Evolutionary conservation across 805 yeast species (phyloP).

Genomic region (Yarrowia alimentaria): DNA sequence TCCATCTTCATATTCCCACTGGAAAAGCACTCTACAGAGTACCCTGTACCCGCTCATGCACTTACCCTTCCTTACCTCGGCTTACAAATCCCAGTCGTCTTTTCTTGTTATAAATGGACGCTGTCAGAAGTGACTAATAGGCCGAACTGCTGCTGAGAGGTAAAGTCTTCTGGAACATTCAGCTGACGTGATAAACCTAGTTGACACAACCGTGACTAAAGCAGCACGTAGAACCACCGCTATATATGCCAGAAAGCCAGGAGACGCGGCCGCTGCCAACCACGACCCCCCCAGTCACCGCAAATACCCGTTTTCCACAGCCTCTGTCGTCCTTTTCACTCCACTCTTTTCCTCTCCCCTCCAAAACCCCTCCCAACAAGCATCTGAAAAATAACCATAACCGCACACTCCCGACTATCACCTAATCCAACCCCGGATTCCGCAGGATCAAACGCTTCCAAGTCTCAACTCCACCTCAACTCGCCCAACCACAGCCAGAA

Average conservation of each 20-base stretch:
- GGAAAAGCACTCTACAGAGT: too few species aligned
- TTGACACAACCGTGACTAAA: conserved; percentile 1
- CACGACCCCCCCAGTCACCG: too few species aligned
- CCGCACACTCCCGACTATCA: conserved; percentile 11
- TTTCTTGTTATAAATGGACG: not conserved
- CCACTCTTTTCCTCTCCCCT: not conserved
- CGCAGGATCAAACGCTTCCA: conserved; percentile 13
- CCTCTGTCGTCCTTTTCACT: not conserved
- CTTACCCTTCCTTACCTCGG: conserved; percentile 6
- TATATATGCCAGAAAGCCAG: too few species aligned
- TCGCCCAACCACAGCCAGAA: too few species aligned
- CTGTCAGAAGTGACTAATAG: conserved; percentile 23
- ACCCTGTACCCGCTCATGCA: too few species aligned
- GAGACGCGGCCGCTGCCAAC: too few species aligned
- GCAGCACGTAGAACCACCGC: too few species aligned
- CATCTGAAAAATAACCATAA: conserved; percentile 26
- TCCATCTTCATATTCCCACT: too few species aligned
- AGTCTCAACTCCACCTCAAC: conserved; percentile 1
- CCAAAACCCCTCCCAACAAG: conserved; percentile 6
- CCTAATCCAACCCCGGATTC: conserved; percentile 27
- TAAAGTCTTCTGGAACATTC: conserved; percentile 15
- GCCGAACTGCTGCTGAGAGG: conserved; percentile 7
- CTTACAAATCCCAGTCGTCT: conserved; percentile 1
- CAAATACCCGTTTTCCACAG: not conserved
- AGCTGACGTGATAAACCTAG: conserved; percentile 19